These are phyloP conservation scores for Nitzschia putrida DNA, from an alignment of 108 stramenopile genomes.

Conservation along the genomic window DNA sequence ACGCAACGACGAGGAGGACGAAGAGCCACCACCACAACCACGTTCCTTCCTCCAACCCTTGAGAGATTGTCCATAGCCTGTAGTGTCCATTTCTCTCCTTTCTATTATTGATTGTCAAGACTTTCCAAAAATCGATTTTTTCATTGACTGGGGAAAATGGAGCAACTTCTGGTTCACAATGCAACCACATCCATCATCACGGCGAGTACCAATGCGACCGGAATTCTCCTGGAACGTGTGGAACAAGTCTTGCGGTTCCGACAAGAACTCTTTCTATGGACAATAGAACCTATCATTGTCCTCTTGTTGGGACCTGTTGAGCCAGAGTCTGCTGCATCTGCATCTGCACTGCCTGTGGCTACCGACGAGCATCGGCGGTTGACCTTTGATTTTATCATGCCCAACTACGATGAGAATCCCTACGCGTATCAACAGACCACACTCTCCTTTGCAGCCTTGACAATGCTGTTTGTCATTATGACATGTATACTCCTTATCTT, in stretches of 20 bases:
- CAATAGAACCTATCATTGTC: slow-evolving; percentile 79
- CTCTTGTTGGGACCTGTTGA: slow-evolving; percentile 62
- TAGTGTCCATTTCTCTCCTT: too few species aligned
- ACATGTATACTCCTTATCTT: slow-evolving; percentile 66
- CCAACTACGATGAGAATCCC: slow-evolving; percentile 66
- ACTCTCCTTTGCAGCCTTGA: slow-evolving; percentile 80
- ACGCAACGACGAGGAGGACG: too few species aligned
- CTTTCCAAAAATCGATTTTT: too few species aligned
- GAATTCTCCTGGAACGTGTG: slow-evolving; percentile 50
- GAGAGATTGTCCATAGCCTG: too few species aligned
- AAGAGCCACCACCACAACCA: too few species aligned
- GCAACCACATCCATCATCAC: too few species aligned
- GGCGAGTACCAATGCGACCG: too few species aligned
- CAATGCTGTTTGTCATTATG: slow-evolving; percentile 69
- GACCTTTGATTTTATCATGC: slow-evolving; percentile 43
- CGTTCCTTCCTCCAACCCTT: too few species aligned
- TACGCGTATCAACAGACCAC: slow-evolving; percentile 56
- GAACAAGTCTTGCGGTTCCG: slow-evolving; percentile 62
- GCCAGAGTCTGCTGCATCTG: not conserved
- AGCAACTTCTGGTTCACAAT: too few species aligned
- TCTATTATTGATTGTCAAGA: too few species aligned
- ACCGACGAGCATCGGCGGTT: slow-evolving; percentile 60
- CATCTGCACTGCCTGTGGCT: not conserved
- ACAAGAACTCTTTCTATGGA: slow-evolving; percentile 60
- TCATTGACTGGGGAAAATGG: too few species aligned